phyloP scores from a whole-genome alignment of 768 basidiomycete species.

The Psilocybe azurescens region DNA sequence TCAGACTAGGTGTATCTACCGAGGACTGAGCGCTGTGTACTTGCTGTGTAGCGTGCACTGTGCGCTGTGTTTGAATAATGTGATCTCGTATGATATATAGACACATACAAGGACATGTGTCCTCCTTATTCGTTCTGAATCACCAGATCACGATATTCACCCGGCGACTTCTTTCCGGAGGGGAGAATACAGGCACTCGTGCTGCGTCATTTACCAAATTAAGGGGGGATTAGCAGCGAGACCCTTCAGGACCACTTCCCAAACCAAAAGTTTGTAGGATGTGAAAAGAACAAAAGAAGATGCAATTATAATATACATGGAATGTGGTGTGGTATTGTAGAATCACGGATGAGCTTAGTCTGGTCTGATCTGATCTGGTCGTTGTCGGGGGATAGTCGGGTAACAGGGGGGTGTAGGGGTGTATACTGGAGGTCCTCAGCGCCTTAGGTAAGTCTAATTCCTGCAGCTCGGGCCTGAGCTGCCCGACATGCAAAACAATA shows the following conservation, averaged over 20 bases:
- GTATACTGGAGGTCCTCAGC: background rate
- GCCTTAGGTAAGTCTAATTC: slow-evolving; percentile 23
- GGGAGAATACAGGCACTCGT: background rate
- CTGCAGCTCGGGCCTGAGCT: slow-evolving; percentile 47
- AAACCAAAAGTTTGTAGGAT: background rate
- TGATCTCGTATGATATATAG: background rate
- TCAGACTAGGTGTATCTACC: background rate
- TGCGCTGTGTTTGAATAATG: background rate
- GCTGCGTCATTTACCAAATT: slow-evolving; percentile 1
- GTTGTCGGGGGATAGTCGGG: background rate
- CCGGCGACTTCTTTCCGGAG: slow-evolving; percentile 18
- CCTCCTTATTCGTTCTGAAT: slow-evolving; percentile 5
- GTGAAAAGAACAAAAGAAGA: background rate
- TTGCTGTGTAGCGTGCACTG: background rate
- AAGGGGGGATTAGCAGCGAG: background rate
- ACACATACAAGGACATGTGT: slow-evolving; percentile 12
- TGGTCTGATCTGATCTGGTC: background rate
- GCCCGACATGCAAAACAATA: slow-evolving; percentile 74
- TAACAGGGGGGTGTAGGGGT: background rate
- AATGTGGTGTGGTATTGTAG: background rate
- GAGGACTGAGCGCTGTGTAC: background rate
- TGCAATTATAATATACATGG: slow-evolving; percentile 9
- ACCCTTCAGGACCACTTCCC: background rate
- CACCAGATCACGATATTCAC: slow-evolving; percentile 18
- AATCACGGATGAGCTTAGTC: background rate